Evolutionary conservation across 306 rosid genomes (phyloP).

Genomic region (Glycyrrhiza uralensis): DNA sequence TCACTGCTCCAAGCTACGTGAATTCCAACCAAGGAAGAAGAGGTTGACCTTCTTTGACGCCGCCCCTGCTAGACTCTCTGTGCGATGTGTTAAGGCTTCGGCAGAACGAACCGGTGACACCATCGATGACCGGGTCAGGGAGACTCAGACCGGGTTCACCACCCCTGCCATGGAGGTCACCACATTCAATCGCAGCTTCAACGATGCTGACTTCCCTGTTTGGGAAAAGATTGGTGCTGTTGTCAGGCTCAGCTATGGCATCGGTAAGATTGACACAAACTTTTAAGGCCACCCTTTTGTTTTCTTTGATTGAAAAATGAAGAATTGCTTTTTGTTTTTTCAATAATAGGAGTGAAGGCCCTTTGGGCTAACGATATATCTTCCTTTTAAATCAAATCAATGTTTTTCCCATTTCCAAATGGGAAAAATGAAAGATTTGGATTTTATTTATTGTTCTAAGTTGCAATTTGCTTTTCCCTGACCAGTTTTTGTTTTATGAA

Average conservation of each 20-base stretch:
- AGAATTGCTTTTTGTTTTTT: too few species aligned
- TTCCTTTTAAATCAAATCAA: background rate
- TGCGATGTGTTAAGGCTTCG: conserved; percentile 53
- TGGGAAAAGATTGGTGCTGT: conserved; percentile 96
- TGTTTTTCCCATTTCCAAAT: background rate
- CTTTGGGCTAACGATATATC: too few species aligned
- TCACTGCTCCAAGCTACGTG: conserved; percentile 40
- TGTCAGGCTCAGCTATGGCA: conserved; percentile 86
- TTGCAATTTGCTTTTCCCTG: background rate
- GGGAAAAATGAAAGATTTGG: background rate
- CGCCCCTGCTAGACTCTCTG: conserved; percentile 18
- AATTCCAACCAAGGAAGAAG: conserved; percentile 43
- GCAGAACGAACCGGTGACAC: conserved; percentile 63
- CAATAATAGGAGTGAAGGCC: too few species aligned
- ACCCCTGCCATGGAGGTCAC: conserved; percentile 79
- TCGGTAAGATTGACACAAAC: conserved; percentile 46
- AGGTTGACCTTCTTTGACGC: conserved; percentile 18
- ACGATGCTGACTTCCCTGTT: conserved; percentile 76
- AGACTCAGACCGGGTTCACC: conserved; percentile 50
- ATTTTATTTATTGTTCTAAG: background rate
- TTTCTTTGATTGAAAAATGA: background rate
- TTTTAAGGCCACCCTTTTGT: background rate
- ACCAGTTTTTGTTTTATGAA: background rate
- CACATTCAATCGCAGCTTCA: conserved; percentile 54
- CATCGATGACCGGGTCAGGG: conserved; percentile 29